These are phyloP conservation scores for Rhizopus microsporus DNA, from an alignment of 371 early-diverging fungal genomes.

Conservation along the genomic window DNA sequence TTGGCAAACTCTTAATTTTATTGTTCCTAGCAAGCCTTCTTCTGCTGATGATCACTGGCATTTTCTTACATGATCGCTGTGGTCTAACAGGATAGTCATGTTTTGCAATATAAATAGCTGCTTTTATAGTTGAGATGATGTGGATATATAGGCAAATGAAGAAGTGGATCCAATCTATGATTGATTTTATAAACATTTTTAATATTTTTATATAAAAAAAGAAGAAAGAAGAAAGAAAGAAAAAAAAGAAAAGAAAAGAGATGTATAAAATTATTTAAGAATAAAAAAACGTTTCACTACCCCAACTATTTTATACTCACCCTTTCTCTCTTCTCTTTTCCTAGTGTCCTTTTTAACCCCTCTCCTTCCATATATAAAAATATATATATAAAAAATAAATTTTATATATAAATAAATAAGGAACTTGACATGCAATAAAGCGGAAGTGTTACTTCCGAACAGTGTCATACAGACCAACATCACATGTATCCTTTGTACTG, in stretches of 20 bases:
- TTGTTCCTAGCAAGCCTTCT: background rate
- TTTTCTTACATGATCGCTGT: background rate
- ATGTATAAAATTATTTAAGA: background rate
- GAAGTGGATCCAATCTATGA: slow-evolving; percentile 19
- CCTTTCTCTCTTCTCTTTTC: background rate
- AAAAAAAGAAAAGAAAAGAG: slow-evolving; percentile 1
- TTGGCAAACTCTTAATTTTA: slow-evolving; percentile 19
- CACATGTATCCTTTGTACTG: background rate
- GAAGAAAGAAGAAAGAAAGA: background rate
- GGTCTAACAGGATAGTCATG: background rate
- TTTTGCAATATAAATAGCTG: slow-evolving; percentile 18
- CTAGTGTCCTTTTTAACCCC: background rate
- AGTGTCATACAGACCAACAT: slow-evolving; percentile 2
- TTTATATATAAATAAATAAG: background rate
- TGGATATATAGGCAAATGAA: slow-evolving; percentile 18
- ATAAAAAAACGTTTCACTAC: background rate
- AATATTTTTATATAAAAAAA: slow-evolving; percentile 3
- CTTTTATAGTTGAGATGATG: slow-evolving; percentile 17
- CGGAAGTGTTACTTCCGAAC: background rate
- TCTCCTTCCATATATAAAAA: too few relatives aligned
- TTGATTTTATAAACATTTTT: background rate
- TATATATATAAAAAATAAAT: too few relatives aligned
- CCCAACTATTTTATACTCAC: background rate
- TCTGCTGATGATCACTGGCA: background rate
- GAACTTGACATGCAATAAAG: background rate